Percentiles rank a stretch among this genome's conserved stretches.
Conservation (phyloP, 768 basidiomycete genomes). For the Hypholoma sublateritium region DNA sequence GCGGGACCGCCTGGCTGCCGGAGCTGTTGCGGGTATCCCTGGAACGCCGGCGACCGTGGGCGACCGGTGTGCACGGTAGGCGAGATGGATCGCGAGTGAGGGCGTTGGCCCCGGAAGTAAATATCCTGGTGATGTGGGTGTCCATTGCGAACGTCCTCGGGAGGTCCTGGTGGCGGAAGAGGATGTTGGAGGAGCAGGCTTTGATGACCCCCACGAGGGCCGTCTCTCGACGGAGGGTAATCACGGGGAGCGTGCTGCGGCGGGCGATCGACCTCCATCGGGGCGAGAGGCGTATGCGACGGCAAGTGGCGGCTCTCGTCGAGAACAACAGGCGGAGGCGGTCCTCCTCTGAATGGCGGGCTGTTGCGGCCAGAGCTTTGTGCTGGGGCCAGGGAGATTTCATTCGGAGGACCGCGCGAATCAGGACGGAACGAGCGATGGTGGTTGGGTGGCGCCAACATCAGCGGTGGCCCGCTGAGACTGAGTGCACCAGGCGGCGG, state of each 20-base stretch:
- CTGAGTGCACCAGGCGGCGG: constrained; percentile 53
- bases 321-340: constrained; percentile 78
- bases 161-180: constrained; percentile 55
- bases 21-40: constrained; percentile 42
- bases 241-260: constrained; percentile 50
- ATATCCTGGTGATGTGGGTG: constrained; percentile 54
- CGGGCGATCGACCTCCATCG: constrained; percentile 74
- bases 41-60: constrained; percentile 57
- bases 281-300: constrained; percentile 71
- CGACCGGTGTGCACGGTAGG: constrained; percentile 56
- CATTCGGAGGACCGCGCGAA: constrained; percentile 59
- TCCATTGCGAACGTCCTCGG: constrained; percentile 50
- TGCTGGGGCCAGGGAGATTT: constrained; percentile 60
- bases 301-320: constrained; percentile 72
- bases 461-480: constrained; percentile 64
- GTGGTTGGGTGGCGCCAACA: constrained; percentile 51
- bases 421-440: constrained; percentile 66
- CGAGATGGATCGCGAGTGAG: constrained; percentile 59
- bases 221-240: constrained; percentile 51
- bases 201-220: constrained; percentile 53
- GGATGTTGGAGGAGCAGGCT: constrained; percentile 65
- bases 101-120: constrained; percentile 53
- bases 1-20: constrained; percentile 54
- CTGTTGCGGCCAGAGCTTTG: constrained; percentile 47
- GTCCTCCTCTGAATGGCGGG: constrained; percentile 72